Base-by-base conservation (phyloP, 768 basidiomycete genomes). In the Sistotremastrum niveocremeum region DNA sequence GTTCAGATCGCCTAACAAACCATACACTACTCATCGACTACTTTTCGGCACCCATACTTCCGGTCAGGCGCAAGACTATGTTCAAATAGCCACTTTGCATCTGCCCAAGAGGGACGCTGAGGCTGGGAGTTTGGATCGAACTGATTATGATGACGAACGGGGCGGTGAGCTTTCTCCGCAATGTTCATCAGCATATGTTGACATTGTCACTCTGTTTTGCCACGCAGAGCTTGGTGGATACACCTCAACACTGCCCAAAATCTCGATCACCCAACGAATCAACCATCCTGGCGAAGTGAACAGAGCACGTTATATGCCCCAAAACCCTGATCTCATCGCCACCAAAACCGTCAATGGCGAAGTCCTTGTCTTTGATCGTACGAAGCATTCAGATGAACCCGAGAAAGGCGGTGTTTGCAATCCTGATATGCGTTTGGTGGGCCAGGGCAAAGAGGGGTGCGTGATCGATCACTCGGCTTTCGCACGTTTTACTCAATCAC, bases 11-110 rank as follows among this genome's bases (percentile, higher is more conserved):
- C 67, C 82, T 46, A 81, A 84, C 65, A 94, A 91, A 57, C 80
- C 91, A n/a, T 97, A 94, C 66, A 89, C 89, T 6, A 77, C 81
- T 37, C 95, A 99, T 62, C 83, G 94, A 36, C 72, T 99, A 44
- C 80, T 99, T 34, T 81, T 98, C 39, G 95, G 93, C 36, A 99
- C 95, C 1, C 94, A 99, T 70, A 98, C 95, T 4, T 97, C 93
- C 33, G 85, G 84, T 4, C 86, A 91, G 65, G 79, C 86, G 4
- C 83, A 86, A 61, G 93, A 99, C 65, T 84, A 94, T 63, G 78
- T 98, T 42, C 87, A 94, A 66, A 97, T 99, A 49, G 95, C 93
- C 32, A 81, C 83, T 29, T 86, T 98, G 6, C 82, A 90, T 51
- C 81, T 99, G 46, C 95, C 94, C 5, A 90, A 87, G 61, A 84